Base-by-base conservation (phyloP, 1,139 yeast genomes). In the Magnusiomyces ingens region DNA sequence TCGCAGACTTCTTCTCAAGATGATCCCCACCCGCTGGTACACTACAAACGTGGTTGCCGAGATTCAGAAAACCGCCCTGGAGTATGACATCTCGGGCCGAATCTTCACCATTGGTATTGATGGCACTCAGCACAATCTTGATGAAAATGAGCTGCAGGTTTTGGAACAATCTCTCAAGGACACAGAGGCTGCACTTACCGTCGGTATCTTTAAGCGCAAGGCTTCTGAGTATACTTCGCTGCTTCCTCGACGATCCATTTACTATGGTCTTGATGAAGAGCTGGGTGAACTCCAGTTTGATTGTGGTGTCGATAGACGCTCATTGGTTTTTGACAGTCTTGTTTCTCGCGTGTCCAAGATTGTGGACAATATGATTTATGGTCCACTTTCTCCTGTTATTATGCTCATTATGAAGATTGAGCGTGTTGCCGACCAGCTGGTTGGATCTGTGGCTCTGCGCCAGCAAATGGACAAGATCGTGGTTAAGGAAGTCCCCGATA, bases 11-110 rank as follows among this genome's bases (percentile, higher is more conserved):
- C 22, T 55, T 13, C 46, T 55, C 19, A 44, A 48, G 13, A 48
- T 55, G 29, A 49, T 49, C 15, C 57, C 57, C 17, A 15, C 52
- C 13, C 26, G 51, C 15, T 55, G 57, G 57, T 55, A 55, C 36
- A 51, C 53, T 32, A 48, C 45, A 3, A 50, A 29, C 35, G 57
- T 55, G 15, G 57, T 52, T n/a, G 51, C 50, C 15, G 40, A 49
- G 12, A 37, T 55, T 32, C 45, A 41, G 18, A 41, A 48, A 17
- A 50, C 52, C 1, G 49, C 53, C 3, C 50, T 44, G 11, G 57
- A 55, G 11, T 55, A 47, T 40, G 55, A 44, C 10, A 50, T 55
- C 32, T 38, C 35, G 21, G 55, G 51, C 45, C 48, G 53, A 35
- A 35, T 55, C 11, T 55, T 49, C 43, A 55, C 57, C 5, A 36